phyloP scores from a whole-genome alignment of 768 basidiomycete genomes.

The Suillus paluster region DNA sequence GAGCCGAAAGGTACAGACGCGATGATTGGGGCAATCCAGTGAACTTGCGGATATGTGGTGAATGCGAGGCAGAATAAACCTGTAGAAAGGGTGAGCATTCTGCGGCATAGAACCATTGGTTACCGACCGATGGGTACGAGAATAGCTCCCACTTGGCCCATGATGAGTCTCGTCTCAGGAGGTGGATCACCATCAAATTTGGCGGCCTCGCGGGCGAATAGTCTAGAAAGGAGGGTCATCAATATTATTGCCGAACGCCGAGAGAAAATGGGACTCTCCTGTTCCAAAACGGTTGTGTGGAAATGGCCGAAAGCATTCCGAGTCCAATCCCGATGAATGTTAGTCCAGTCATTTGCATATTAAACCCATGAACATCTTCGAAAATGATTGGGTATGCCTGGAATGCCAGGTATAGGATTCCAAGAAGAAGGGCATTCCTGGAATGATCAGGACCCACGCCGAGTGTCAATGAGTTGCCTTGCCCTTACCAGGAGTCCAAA shows the following conservation, averaged over 20 bases:
- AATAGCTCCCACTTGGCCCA: slow-evolving; percentile 71
- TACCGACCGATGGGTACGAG: slow-evolving; percentile 60
- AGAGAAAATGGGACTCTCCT: slow-evolving; percentile 20
- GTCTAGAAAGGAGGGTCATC: slow-evolving; percentile 28
- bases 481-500: slow-evolving; percentile 66
- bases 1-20: slow-evolving; percentile 52
- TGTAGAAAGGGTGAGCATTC: slow-evolving; percentile 7
- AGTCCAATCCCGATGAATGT: slow-evolving; percentile 55
- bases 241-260: background rate
- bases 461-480: slow-evolving; percentile 5
- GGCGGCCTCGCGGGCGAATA: slow-evolving; percentile 40
- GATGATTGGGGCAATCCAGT: slow-evolving; percentile 53
- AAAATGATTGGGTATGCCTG: slow-evolving; percentile 66
- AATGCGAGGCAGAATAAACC: slow-evolving; percentile 61
- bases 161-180: slow-evolving; percentile 66
- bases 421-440: slow-evolving; percentile 46
- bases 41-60: slow-evolving; percentile 51
- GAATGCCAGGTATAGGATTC: slow-evolving; percentile 52
- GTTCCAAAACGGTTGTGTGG: slow-evolving; percentile 52
- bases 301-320: slow-evolving; percentile 46
- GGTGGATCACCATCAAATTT: slow-evolving; percentile 54
- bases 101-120: background rate
- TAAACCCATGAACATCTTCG: slow-evolving; percentile 52
- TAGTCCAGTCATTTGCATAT: slow-evolving; percentile 51
- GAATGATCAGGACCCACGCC: background rate